These are phyloP conservation scores for Phoenix dactylifera DNA, from an alignment of 176 grass and related monocot genomes.

Conservation along the genomic window DNA sequence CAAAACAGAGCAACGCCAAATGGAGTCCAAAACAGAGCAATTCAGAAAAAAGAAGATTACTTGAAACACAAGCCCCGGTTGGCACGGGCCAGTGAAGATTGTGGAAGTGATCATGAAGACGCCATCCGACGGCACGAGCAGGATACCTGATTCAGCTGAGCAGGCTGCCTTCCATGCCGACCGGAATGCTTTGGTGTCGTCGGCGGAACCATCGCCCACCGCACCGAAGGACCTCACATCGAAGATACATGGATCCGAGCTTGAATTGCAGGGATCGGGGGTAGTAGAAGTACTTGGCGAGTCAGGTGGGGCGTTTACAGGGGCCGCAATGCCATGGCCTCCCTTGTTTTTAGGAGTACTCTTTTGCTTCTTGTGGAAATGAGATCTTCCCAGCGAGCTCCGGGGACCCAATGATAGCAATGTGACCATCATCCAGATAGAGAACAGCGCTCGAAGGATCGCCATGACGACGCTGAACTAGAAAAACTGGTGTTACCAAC, in stretches of 20 bases:
- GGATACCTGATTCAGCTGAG: constrained; percentile 33
- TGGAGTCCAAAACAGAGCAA: no score
- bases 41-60: constrained; percentile 14
- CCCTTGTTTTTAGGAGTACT: constrained; percentile 11
- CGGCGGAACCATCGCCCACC: constrained; percentile 39
- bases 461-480: constrained; percentile 7
- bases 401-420: constrained; percentile 16
- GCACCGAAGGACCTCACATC: constrained; percentile 74
- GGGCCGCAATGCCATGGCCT: background rate
- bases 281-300: background rate
- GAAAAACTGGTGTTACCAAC: background rate
- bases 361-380: constrained; percentile 53
- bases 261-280: constrained; percentile 15
- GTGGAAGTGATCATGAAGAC: constrained; percentile 70
- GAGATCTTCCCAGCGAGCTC: constrained; percentile 39
- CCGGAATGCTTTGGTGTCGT: constrained; percentile 71
- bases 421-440: constrained; percentile 8
- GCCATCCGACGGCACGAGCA: constrained; percentile 62
- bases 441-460: constrained; percentile 2
- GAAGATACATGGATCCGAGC: constrained; percentile 47
- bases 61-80: constrained; percentile 68
- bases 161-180: constrained; percentile 60
- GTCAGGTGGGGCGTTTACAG: constrained; percentile 11
- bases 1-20: no score
- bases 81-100: constrained; percentile 74